Percentiles rank a stretch among this genome's conserved stretches.
phyloP scores from a whole-genome alignment of 202 grass and related monocot genomes.

The Digitaria exilis region DNA sequence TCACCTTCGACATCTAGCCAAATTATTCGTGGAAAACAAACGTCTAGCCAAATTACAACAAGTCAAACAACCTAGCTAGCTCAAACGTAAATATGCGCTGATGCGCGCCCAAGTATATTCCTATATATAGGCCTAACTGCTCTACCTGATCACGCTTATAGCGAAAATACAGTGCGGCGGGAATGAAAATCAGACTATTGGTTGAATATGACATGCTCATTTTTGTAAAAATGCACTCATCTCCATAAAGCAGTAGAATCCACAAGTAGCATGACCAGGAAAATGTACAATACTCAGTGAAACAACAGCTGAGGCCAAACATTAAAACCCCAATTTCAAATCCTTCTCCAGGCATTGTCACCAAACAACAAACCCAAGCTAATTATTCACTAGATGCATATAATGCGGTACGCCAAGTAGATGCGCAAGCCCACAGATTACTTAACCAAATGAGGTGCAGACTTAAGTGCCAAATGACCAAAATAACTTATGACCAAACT shows the following conservation, averaged over 20 bases:
- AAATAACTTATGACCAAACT: constrained; percentile 41
- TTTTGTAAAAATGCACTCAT: constrained; percentile 41
- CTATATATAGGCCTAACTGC: not conserved
- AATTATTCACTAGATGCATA: constrained; percentile 69
- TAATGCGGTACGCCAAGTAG: constrained; percentile 37
- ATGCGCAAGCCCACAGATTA: constrained; percentile 52
- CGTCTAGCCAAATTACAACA: too few species aligned
- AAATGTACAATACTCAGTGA: constrained; percentile 64
- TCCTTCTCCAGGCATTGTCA: constrained; percentile 32
- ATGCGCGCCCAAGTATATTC: too few species aligned
- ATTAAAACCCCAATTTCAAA: constrained; percentile 52
- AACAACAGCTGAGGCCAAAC: constrained; percentile 41
- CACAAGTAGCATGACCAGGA: constrained; percentile 50
- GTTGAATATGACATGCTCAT: not conserved
- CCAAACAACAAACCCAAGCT: constrained; percentile 52
- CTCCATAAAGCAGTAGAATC: constrained; percentile 44
- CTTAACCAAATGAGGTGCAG: constrained; percentile 51
- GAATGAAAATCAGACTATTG: not conserved
- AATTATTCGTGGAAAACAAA: too few species aligned
- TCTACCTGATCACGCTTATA: not conserved
- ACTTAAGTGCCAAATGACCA: constrained; percentile 53
- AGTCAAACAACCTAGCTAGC: too few species aligned
- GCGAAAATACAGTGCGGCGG: not conserved
- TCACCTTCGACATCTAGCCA: too few species aligned
- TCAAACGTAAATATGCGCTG: too few species aligned